Evolutionary conservation across 108 stramenopile genomes (phyloP).

Genomic region (Pseudonitzschia multistriata): DNA sequence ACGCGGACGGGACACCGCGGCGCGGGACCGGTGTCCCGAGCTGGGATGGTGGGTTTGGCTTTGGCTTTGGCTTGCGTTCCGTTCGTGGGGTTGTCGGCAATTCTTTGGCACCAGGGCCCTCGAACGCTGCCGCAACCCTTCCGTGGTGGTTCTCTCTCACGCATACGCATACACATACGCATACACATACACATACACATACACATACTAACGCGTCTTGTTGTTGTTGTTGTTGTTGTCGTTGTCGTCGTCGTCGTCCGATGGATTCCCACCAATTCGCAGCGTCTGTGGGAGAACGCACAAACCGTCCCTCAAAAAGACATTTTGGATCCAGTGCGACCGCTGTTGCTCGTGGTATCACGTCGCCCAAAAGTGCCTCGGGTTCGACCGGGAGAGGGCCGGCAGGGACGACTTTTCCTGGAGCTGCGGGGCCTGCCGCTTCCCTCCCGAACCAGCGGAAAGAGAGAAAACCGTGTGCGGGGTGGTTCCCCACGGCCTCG

Average conservation of each 20-base stretch:
- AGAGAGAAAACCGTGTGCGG: not conserved
- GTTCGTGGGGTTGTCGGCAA: too few relatives aligned
- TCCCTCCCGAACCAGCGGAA: not conserved
- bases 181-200: too few relatives aligned
- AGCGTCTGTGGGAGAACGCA: not conserved
- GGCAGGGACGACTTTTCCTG: constrained; percentile 5
- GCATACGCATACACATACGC: too few relatives aligned
- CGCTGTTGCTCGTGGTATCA: constrained; percentile 58
- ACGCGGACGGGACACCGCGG: too few relatives aligned
- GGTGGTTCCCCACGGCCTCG: not conserved
- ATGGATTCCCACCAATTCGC: too few relatives aligned
- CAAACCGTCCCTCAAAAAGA: constrained; percentile 3
- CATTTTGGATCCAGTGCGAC: constrained; percentile 71
- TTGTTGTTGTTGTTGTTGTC: not conserved
- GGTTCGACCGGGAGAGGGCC: constrained; percentile 43
- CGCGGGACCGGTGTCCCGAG: too few relatives aligned
- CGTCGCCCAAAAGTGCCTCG: constrained; percentile 48
- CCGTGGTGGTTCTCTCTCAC: too few relatives aligned
- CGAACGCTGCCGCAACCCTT: too few relatives aligned
- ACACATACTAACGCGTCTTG: not conserved
- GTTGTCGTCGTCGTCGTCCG: not conserved
- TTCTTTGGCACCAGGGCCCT: too few relatives aligned
- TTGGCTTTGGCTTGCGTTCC: too few relatives aligned
- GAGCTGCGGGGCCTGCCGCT: constrained; percentile 11
- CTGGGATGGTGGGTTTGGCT: too few relatives aligned